phyloP scores from a whole-genome alignment of 179 eudicot species.

The Carnegiea gigantea region DNA sequence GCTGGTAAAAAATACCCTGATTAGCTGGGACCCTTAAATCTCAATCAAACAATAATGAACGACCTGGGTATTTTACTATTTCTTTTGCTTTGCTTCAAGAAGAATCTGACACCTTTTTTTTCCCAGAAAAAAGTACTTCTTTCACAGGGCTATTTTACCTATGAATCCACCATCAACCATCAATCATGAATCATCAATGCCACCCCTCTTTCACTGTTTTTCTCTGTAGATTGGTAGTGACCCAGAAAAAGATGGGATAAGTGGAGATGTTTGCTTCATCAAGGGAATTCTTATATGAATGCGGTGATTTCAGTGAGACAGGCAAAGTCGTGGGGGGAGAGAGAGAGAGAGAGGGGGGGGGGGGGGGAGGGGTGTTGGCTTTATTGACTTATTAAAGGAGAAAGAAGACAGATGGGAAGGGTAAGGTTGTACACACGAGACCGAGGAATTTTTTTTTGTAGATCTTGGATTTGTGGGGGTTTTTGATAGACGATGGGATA shows the following conservation, averaged over 20 bases:
- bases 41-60: neutral
- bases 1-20: conserved; percentile 9
- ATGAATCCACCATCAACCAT: conserved; percentile 19
- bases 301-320: conserved; percentile 24
- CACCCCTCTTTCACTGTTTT: neutral
- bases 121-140: neutral
- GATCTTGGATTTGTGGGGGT: conserved; percentile 1
- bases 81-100: conserved; percentile 16
- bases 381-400: conserved; percentile 29
- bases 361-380: neutral
- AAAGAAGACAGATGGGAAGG: conserved; percentile 11
- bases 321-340: neutral
- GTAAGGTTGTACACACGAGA: conserved; percentile 26
- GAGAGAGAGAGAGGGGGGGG: neutral
- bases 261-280: conserved; percentile 1
- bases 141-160: conserved; percentile 1
- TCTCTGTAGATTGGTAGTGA: neutral
- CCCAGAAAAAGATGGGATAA: conserved; percentile 9
- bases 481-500: neutral
- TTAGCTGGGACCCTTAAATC: conserved; percentile 18
- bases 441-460: neutral
- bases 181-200: neutral
- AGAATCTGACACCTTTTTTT: conserved; percentile 23
- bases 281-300: conserved; percentile 13
- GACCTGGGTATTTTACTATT: neutral